A percentile compares a stretch with the other conserved stretches of the same genome.
Evolutionary conservation across 75 land plant genomes (phyloP).

Genomic region (Picea sitchensis): DNA sequence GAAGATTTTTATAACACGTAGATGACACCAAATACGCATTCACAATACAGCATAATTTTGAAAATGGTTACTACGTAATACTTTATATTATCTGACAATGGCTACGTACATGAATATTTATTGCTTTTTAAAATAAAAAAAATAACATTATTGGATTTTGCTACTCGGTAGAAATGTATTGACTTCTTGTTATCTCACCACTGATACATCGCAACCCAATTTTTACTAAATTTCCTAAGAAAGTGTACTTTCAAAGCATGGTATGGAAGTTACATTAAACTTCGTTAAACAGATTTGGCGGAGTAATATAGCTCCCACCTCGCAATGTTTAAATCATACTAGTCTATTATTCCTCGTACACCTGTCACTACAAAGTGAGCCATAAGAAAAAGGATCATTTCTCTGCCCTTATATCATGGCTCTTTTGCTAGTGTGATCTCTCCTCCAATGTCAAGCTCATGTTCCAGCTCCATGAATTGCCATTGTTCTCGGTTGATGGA

Average conservation of each 20-base stretch:
- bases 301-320: neutral
- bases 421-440: neutral
- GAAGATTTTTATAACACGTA: too few relatives aligned
- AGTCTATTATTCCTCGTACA: too few relatives aligned
- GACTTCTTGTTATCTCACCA: too few relatives aligned
- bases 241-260: neutral
- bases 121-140: neutral
- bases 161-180: neutral
- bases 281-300: too few relatives aligned
- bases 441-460: slow-evolving; percentile 8
- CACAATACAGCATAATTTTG: neutral
- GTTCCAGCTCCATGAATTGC: neutral
- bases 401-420: neutral
- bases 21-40: too few relatives aligned
- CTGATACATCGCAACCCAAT: too few relatives aligned
- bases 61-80: neutral
- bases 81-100: too few relatives aligned
- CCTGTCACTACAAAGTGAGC: neutral
- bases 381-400: neutral
- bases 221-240: neutral
- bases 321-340: neutral
- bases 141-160: neutral
- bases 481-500: neutral
- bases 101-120: too few relatives aligned
- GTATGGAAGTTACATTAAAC: neutral